These are phyloP conservation scores for Fusarium transvaalense DNA, from an alignment of 2,329 filamentous ascomycete genomes.

Conservation along the genomic window DNA sequence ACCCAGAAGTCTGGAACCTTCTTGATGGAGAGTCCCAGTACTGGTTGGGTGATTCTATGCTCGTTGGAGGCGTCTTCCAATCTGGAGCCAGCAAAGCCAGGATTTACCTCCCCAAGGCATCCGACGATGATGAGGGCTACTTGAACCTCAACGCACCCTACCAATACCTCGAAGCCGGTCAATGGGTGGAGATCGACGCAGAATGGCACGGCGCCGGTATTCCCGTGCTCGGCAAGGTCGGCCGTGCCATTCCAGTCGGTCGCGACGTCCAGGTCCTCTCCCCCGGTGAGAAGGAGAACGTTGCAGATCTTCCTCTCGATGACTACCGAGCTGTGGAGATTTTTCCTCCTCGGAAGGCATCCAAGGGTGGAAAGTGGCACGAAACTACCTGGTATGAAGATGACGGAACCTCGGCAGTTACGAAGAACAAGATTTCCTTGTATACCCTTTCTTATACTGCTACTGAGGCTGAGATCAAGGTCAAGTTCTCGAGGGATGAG, in stretches of 20 bases:
- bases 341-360: conserved; percentile 52
- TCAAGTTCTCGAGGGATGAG: conserved; percentile 51
- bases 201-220: conserved; percentile 59
- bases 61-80: conserved; percentile 77
- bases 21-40: conserved; percentile 77
- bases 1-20: conserved; percentile 75
- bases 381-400: conserved; percentile 55
- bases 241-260: conserved; percentile 57
- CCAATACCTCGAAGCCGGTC: conserved; percentile 63
- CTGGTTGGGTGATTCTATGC: conserved; percentile 76
- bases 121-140: conserved; percentile 67
- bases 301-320: conserved; percentile 55
- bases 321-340: conserved; percentile 60
- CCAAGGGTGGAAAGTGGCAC: conserved; percentile 43
- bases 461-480: conserved; percentile 36
- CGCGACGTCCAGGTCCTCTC: conserved; percentile 54
- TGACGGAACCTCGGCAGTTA: conserved; percentile 52
- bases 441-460: conserved; percentile 50
- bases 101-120: conserved; percentile 73
- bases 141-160: conserved; percentile 73
- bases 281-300: conserved; percentile 54
- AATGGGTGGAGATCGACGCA: conserved; percentile 57
- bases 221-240: conserved; percentile 56
- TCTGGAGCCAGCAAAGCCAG: conserved; percentile 65
- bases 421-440: conserved; percentile 51